Evolutionary conservation across 2,329 filamentous ascomycete genomes (phyloP), one percentile per base, ranked within the genome.

Genomic region (Alternaria dauci): DNA sequence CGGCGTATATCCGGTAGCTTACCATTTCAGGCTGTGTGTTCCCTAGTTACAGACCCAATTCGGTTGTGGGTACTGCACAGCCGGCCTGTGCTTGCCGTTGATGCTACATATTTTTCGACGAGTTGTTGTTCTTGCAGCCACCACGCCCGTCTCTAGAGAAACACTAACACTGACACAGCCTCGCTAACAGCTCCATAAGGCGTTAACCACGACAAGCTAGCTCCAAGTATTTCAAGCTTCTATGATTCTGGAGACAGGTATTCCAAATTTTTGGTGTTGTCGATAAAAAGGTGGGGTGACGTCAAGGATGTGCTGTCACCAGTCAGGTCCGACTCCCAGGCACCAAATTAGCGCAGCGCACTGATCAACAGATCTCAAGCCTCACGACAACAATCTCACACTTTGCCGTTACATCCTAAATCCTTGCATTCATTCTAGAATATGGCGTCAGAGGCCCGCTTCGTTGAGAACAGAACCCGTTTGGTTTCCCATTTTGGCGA

Each of bases 391-490:
- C 50, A 32, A n/a, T 32, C 38, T 55, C 20, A 41, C 52, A 51
- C 52, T 39, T 43, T 50, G 52, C 52, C 44, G 44, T 56, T 18
- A 30, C 44, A 39, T 59, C 52, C 38, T 47, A 12, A 42, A 48
- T 59, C 48, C 52, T 41, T 44, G 43, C 47, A 32, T 34, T 34
- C 36, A 39, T 52, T 14, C 26, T 11, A 8, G 20, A 55, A 20
- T 36, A 66, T 64, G 61, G 62, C 59, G 23, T 63, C 57, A 16
- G 57, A 68, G 39, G 52, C 58, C 30, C 62, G 44, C 18, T 63
- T 58, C 6, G 36, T 41, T 8, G 53, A 57, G 23, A 62, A 68
- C 42, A 60, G 67, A 34, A 61, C 58, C 26, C 62, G 56, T 26
- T 34, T 66, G 26, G 41, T 62, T 7, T 50, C 61, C 16, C 61